Evolutionary conservation across 805 yeast genomes (phyloP).

Genomic region (Torulaspora delbrueckii): DNA sequence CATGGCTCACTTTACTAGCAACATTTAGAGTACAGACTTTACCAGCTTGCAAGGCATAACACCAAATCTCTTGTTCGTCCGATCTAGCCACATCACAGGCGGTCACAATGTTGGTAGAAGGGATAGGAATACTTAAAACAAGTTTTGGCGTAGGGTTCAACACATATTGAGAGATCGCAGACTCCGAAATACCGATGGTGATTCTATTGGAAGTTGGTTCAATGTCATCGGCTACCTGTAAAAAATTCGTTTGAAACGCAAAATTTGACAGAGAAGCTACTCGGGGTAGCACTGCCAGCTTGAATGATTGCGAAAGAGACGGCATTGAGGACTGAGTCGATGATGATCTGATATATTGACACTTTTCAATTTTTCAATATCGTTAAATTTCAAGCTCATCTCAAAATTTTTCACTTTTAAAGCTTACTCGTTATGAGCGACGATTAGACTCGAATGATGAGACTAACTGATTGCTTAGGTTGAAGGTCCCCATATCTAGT

Average conservation of each 20-base stretch:
- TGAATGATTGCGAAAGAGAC: conserved; percentile 35
- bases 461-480: not conserved
- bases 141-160: conserved; percentile 37
- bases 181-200: conserved; percentile 35
- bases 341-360: not conserved
- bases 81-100: conserved; percentile 26
- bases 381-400: conserved; percentile 10
- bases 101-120: conserved; percentile 34
- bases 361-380: not conserved
- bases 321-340: conserved; percentile 21
- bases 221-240: conserved; percentile 27
- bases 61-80: conserved; percentile 24
- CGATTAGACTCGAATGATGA: not conserved
- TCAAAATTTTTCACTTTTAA: conserved; percentile 10
- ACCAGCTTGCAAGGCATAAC: conserved; percentile 22
- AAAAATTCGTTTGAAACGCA: conserved; percentile 20
- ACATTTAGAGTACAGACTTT: conserved; percentile 21
- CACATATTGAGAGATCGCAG: conserved; percentile 33
- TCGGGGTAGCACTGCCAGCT: conserved; percentile 33
- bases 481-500: not conserved
- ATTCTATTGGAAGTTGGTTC: conserved; percentile 27
- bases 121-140: conserved; percentile 31
- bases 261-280: conserved; percentile 27
- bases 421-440: not conserved
- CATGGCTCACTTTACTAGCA: conserved; percentile 12